Evolutionary conservation across 164 flowering plant genomes (phyloP), one percentile per base, ranked within the genome.

Genomic region (Nymphaea colorata): DNA sequence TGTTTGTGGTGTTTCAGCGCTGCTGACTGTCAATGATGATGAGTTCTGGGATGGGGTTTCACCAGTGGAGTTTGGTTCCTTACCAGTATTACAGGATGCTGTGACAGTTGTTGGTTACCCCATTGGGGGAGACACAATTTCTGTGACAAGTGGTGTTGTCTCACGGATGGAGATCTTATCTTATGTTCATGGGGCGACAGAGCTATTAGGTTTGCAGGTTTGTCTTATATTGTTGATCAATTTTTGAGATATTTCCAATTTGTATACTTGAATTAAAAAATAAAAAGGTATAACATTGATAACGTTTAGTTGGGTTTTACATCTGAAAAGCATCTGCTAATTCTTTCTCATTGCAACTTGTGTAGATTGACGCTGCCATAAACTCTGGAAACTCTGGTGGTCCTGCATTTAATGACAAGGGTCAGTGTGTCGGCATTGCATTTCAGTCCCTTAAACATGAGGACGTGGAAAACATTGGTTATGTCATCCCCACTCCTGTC

Each of bases 381-480:
- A 95, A 95, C 74, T 92, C 98, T 18, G 99, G 99, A 42, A 95
- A 95, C 79, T 95, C 99, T 72, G 99, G 99, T 70, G 99, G 99
- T 3, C 99, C 99, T 73, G 98, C 98, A 43, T 95, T 95, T 67
- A 95, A 82, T 79, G 87, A 92, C 69, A 91, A 84, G 75, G 97
- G 99, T 0, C 85, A 82, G 6, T 92, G 98, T 78, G 98, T 95
- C 36, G 99, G 99, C 36, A 92, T 95, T 78, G 99, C 99, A 43
- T 95, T 95, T 76, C 99, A 95, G 82, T 95, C 99, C 60, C 92
- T 95, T 70, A 94, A 94, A 72, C 96, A 91, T 68, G 98, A 91
- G 71, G 98, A 94, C 78, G 99, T 66, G 2, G 98, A 95, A 77
- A 95, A 95, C 75, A 95, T 95, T 41, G 99, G 99, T 17, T 95